phyloP scores from a whole-genome alignment of 345 rosid genomes.

The Xanthoceras sorbifolium region DNA sequence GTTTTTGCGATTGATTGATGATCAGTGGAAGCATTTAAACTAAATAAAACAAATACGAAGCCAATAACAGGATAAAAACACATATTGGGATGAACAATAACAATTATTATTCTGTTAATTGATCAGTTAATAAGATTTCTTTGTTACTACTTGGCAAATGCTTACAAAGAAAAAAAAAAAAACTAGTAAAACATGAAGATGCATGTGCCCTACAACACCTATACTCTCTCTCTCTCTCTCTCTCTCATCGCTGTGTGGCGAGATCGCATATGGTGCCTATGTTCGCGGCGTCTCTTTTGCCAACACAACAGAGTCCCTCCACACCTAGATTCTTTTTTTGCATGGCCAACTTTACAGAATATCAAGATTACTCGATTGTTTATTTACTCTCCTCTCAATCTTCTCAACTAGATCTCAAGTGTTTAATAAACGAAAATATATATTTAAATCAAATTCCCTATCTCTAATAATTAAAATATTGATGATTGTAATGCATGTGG shows the following conservation, averaged over 20 bases:
- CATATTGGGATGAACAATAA: not conserved
- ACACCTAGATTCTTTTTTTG: conserved; percentile 12
- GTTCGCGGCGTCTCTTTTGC: conserved; percentile 62
- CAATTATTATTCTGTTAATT: not conserved
- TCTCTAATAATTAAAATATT: not conserved
- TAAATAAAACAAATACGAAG: not conserved
- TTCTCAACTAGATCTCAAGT: not conserved
- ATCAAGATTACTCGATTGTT: conserved; percentile 4
- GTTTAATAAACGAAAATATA: not conserved
- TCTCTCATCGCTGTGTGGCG: conserved; percentile 6
- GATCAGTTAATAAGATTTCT: not conserved
- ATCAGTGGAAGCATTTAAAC: conserved; percentile 5
- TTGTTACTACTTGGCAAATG: conserved; percentile 3
- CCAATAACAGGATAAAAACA: not conserved
- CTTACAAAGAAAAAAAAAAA: not conserved
- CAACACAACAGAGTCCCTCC: conserved; percentile 22
- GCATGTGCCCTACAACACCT: conserved; percentile 37
- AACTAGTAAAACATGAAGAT: conserved; percentile 28
- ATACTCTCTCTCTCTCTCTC: conserved; percentile 7
- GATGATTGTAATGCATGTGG: not conserved
- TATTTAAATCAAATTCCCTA: not conserved
- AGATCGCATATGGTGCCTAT: conserved; percentile 59
- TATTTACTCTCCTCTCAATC: not conserved
- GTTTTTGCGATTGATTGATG: conserved; percentile 15
- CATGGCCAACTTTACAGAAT: conserved; percentile 17